Base-by-base conservation (phyloP, 2,329 filamentous ascomycete species). In the Fusarium brevicatenulatum region DNA sequence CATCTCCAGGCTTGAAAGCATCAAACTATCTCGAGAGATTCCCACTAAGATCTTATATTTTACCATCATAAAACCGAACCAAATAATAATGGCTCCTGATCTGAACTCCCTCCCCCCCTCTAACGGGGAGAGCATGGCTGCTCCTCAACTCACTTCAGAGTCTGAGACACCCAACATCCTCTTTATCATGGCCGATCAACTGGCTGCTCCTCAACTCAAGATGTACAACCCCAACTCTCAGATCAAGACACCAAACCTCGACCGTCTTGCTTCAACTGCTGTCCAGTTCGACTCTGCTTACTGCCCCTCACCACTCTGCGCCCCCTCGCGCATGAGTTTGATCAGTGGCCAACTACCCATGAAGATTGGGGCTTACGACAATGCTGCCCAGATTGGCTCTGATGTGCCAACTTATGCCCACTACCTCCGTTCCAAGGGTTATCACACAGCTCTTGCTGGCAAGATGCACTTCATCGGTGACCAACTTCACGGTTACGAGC, bases 401-500 rank as follows among this genome's bases (percentile, higher is more conserved):
- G 94, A 97, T 76, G 90, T 93, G 36, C 95, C 95, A 19, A 98
- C 95, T 2, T 98, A 97, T 80, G 94, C 95, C 13, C 95, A 98
- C 82, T 97, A 97, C 83, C 86, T 98, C 61, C 92, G 95, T 55
- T 87, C 90, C 46, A 91, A 92, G 77, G 94, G 94, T 59, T 98
- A 98, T 79, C 93, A 97, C 83, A 97, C 95, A 18, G 93, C 92
- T 10, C 86, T 98, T 76, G 94, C 95, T 9, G 95, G 95, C 71
- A 98, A 98, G 88, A 98, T 98, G 95, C 95, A 98, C 83, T 98
- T 98, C 81, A 93, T 97, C 61, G 95, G 95, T 39, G 95, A 98
- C 80, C 95, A 98, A 84, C 87, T 98, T 67, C 95, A 98, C 81
- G 95, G 95, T 36, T 98, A 97, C 78, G 95, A 98, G 85, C 92